Evolutionary conservation across 139 green algal genomes (phyloP), one percentile per base, ranked within the genome.

Genomic region (Volvox reticuliferus): DNA sequence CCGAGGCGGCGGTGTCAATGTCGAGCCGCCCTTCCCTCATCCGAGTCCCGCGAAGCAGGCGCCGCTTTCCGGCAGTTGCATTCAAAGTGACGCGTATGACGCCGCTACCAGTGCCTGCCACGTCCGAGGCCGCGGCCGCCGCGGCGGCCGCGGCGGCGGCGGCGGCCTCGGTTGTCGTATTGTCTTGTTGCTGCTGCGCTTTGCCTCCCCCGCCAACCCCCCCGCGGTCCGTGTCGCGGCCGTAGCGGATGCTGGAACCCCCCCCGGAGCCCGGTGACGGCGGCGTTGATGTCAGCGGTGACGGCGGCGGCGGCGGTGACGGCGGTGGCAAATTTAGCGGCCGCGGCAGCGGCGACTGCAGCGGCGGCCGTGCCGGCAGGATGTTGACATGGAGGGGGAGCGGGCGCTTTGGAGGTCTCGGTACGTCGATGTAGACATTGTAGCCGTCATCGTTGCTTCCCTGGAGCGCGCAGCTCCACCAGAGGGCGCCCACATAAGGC

Each of bases 401-500:
- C 16, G 71, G 71, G 28, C 14, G 71, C 71, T 37, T 33, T 30
- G 71, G 71, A n/a, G 75, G 75, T 35, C 33, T n/a, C 28, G 80
- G 21, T 30, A 30, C 80, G 55, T 86, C 80, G 35, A 86, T 62
- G 55, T 75, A 86, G 0, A 75, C 14, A 26, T 71, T 86, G 80
- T 79, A 82, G 21, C 85, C 71, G 44, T 76, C 85, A 22, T 83
- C 85, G 21, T 67, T 16, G 18, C 22, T 17, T 9, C 71, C 85
- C 44, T 18, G 9, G 63, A 89, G 37, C 3, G 85, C 71, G 24
- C 71, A 61, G 71, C 62, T 62, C 85, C 85, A 89, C 44, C n/a
- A 82, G 32, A 89, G 24, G 17, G 71, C 85, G 36, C 85, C 85
- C 71, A 37, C 44, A 22, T 62, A 75, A 21, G 85, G 44, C 85